phyloP scores from a whole-genome alignment of 805 yeast species.

The Yarrowia sp. region DNA sequence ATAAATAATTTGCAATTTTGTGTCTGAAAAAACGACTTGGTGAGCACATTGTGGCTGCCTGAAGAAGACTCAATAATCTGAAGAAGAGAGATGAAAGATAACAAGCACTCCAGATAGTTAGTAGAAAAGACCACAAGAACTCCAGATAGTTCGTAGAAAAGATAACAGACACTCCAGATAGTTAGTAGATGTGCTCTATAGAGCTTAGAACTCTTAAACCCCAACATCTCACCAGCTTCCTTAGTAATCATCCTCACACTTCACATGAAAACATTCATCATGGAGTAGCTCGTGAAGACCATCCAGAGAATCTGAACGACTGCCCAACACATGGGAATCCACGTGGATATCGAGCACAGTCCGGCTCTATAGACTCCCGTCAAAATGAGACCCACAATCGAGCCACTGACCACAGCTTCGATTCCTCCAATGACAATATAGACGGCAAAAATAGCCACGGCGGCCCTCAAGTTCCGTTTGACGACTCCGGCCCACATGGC shows the following conservation, averaged over 20 bases:
- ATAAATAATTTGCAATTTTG: no score
- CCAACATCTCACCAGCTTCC: background rate
- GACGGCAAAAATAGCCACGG: slow-evolving; percentile 50
- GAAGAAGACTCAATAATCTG: no score
- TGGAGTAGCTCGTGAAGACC: slow-evolving; percentile 70
- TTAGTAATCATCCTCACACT: no score
- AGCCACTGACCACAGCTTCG: slow-evolving; percentile 75
- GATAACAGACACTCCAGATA: no score
- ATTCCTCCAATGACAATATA: slow-evolving; percentile 64
- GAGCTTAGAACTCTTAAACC: no score
- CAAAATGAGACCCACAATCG: slow-evolving; percentile 75
- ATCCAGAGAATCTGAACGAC: slow-evolving; percentile 70
- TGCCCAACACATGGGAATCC: slow-evolving; percentile 92
- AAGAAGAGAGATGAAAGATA: no score
- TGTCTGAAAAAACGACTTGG: no score
- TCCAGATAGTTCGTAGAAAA: no score
- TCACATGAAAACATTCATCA: slow-evolving; percentile 56
- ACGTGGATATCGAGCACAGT: slow-evolving; percentile 84
- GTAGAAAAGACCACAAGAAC: no score
- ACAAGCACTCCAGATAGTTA: no score
- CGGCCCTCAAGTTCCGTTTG: slow-evolving; percentile 56
- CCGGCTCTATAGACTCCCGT: slow-evolving; percentile 83
- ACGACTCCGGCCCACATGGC: slow-evolving; percentile 66
- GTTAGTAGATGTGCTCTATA: no score
- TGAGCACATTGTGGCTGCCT: no score